These are phyloP conservation scores for Ustilago xerochloae DNA, from an alignment of 1,284 basidiomycete species.

Conservation along the genomic window DNA sequence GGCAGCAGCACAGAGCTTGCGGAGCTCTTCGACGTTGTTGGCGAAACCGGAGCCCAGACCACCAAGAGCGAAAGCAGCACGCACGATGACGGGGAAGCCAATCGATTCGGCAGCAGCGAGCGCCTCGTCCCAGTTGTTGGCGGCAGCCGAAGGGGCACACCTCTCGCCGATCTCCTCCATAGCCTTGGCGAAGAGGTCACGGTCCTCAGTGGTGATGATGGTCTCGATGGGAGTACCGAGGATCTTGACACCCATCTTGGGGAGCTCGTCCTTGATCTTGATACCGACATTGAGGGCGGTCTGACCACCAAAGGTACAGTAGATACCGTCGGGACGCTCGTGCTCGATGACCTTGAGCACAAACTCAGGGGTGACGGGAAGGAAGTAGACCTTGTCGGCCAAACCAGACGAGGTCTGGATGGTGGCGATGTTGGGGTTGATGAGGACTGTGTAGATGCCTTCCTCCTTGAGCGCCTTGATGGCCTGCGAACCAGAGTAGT, in stretches of 20 bases:
- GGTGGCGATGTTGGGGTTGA: conserved; percentile 98
- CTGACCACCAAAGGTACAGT: conserved; percentile 98
- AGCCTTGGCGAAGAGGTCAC: conserved; percentile 91
- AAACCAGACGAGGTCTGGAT: conserved; percentile 97
- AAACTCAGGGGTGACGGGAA: conserved; percentile 97
- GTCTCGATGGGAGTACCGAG: conserved; percentile 97
- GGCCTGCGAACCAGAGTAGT: conserved; percentile 98
- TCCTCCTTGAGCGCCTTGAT: conserved; percentile 99
- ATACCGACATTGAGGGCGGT: conserved; percentile 97
- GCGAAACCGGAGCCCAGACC: conserved; percentile 96
- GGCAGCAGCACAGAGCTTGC: conserved; percentile 80
- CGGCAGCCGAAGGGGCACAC: conserved; percentile 84
- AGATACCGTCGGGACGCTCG: conserved; percentile 98
- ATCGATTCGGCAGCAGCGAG: conserved; percentile 84
- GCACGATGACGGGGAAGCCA: conserved; percentile 96
- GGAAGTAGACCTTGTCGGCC: conserved; percentile 98
- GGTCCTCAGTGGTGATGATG: conserved; percentile 95
- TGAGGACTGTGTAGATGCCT: conserved; percentile 97
- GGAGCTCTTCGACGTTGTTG: conserved; percentile 85
- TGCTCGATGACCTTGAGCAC: conserved; percentile 97
- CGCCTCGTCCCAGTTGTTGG: conserved; percentile 82
- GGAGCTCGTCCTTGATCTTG: conserved; percentile 96
- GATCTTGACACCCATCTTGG: conserved; percentile 81
- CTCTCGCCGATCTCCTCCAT: conserved; percentile 97
- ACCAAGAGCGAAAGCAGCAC: conserved; percentile 94